Conservation (phyloP, 176 grass and related monocot species). For the Puya raimondii region DNA sequence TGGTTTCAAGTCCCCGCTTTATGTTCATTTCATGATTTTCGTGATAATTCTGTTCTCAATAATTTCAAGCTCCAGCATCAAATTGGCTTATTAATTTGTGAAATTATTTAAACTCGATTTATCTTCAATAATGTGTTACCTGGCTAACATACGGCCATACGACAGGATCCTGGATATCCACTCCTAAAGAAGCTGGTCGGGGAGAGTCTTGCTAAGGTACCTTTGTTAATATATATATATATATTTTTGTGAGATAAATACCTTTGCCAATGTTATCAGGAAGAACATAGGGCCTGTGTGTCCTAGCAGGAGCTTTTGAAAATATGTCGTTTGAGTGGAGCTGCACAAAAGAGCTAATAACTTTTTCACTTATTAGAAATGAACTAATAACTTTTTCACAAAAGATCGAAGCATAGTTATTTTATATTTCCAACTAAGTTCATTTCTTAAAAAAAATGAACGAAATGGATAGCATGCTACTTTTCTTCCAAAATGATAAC, state of each 20-base stretch:
- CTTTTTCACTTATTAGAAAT: too few species aligned
- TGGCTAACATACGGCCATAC: background rate
- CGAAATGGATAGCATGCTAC: too few species aligned
- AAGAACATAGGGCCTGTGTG: background rate
- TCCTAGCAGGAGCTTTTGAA: too few species aligned
- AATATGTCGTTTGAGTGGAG: too few species aligned
- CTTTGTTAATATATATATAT: background rate
- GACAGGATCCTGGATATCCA: constrained; percentile 77
- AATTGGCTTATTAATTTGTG: background rate
- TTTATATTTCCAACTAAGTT: too few species aligned
- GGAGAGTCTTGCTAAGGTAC: constrained; percentile 51
- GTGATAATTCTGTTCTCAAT: background rate
- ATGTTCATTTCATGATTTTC: background rate
- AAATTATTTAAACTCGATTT: background rate
- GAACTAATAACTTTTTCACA: too few species aligned
- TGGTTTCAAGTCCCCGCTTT: background rate
- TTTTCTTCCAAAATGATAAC: background rate
- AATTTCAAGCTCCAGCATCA: background rate
- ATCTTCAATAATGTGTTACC: background rate
- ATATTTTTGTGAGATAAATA: constrained; percentile 4
- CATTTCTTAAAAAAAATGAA: too few species aligned
- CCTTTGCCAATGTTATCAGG: background rate
- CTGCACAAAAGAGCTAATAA: too few species aligned
- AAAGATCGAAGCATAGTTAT: too few species aligned
- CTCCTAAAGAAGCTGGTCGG: constrained; percentile 73